A percentile compares a stretch with the other conserved stretches of the same genome.
Conservation (phyloP, 805 yeast species). For the Yamadazyma ubonensis region DNA sequence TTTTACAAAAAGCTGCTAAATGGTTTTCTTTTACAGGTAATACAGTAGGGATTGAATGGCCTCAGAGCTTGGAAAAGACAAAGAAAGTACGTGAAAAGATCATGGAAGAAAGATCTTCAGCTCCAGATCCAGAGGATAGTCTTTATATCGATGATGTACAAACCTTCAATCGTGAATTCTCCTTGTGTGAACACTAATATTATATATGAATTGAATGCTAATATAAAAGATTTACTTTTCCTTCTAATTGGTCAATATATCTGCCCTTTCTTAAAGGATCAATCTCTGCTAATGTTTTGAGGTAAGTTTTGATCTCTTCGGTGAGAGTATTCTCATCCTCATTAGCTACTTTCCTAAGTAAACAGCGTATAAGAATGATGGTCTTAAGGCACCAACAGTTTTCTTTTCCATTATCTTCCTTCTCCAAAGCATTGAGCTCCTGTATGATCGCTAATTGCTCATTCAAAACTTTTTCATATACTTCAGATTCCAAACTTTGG, state of each 20-base stretch:
- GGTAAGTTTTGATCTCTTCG: slow-evolving; percentile 31
- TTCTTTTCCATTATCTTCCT: slow-evolving; percentile 59
- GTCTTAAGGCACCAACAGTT: slow-evolving; percentile 77
- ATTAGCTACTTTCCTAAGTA: slow-evolving; percentile 14
- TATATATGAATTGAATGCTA: background rate
- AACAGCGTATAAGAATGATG: slow-evolving; percentile 46
- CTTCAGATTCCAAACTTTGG: slow-evolving; percentile 22
- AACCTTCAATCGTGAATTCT: slow-evolving; percentile 23
- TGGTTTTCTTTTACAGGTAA: slow-evolving; percentile 4
- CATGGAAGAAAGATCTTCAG: slow-evolving; percentile 33
- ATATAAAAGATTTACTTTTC: slow-evolving; percentile 8
- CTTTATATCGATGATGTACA: slow-evolving; percentile 14
- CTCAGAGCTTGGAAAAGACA: slow-evolving; percentile 23
- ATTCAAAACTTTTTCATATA: slow-evolving; percentile 39
- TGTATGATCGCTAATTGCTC: slow-evolving; percentile 48
- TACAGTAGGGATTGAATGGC: slow-evolving; percentile 14
- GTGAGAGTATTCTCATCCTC: slow-evolving; percentile 14
- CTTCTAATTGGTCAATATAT: slow-evolving; percentile 44
- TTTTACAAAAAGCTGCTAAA: too few species aligned
- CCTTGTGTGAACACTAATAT: slow-evolving; percentile 38
- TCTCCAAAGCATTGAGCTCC: slow-evolving; percentile 70
- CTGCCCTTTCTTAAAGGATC: slow-evolving; percentile 69
- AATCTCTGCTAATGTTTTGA: slow-evolving; percentile 45
- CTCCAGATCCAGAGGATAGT: slow-evolving; percentile 4
- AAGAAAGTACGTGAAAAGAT: slow-evolving; percentile 26